phyloP scores from a whole-genome alignment of 768 basidiomycete species.

The Tricholoma hemisulphureum region DNA sequence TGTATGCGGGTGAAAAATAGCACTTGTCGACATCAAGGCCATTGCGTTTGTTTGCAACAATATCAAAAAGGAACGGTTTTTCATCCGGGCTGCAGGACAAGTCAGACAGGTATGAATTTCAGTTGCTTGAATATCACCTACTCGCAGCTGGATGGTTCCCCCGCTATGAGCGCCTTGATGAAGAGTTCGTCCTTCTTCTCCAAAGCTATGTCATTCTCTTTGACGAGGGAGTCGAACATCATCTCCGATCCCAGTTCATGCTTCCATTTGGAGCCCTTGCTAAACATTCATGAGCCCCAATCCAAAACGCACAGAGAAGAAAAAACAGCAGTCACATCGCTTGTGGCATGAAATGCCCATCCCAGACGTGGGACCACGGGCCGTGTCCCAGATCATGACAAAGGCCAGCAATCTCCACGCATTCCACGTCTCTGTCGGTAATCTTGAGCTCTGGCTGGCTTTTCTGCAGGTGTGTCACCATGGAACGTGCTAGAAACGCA shows the following conservation, averaged over 20 bases:
- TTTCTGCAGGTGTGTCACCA: conserved; percentile 55
- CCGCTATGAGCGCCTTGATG: conserved; percentile 78
- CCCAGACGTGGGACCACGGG: conserved; percentile 87
- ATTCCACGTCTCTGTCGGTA: conserved; percentile 68
- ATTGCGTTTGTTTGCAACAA: conserved; percentile 78
- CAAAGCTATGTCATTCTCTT: conserved; percentile 54
- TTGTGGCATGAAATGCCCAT: conserved; percentile 64
- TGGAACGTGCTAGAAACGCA: conserved; percentile 65
- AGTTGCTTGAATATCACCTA: conserved; percentile 30
- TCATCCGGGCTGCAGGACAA: conserved; percentile 37
- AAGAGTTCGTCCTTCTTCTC: conserved; percentile 49
- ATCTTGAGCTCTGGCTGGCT: conserved; percentile 64
- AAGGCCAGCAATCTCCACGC: conserved; percentile 77
- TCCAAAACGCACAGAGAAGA: not conserved
- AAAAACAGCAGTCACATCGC: conserved; percentile 49
- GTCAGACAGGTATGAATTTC: not conserved
- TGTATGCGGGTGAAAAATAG: conserved; percentile 13
- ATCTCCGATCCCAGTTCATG: no score
- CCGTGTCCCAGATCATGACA: conserved; percentile 88
- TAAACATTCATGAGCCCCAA: conserved; percentile 18
- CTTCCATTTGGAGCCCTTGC: conserved; percentile 54
- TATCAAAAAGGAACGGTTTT: conserved; percentile 78
- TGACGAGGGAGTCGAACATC: no score
- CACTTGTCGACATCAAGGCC: conserved; percentile 89
- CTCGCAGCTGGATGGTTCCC: conserved; percentile 52